A percentile compares a stretch with the other conserved stretches of the same genome.
Evolutionary conservation across 2,329 filamentous ascomycete genomes (phyloP).

Genomic region (Colletotrichum cereale): DNA sequence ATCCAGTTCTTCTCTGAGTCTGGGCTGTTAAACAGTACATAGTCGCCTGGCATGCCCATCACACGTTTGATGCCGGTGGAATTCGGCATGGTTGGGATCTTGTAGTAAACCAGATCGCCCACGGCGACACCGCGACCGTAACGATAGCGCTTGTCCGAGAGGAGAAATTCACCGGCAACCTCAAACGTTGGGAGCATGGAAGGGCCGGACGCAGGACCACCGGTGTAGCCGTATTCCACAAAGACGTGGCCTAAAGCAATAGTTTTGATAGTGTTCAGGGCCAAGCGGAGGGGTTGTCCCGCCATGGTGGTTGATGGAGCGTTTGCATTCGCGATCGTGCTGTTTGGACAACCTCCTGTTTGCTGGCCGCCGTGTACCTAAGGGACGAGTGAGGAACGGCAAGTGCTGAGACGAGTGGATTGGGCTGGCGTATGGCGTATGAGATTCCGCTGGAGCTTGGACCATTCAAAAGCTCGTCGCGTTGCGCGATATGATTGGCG

Average conservation of each 20-base stretch:
- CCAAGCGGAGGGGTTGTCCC: conserved; percentile 52
- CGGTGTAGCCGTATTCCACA: conserved; percentile 71
- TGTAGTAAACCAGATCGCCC: conserved; percentile 87
- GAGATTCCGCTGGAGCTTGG: conserved; percentile 33
- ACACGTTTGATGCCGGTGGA: conserved; percentile 82
- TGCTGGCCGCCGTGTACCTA: not conserved
- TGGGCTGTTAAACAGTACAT: conserved; percentile 75
- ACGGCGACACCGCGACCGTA: conserved; percentile 75
- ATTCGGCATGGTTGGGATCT: conserved; percentile 75
- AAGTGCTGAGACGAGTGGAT: conserved; percentile 6
- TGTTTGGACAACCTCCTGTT: not conserved
- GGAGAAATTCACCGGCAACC: conserved; percentile 74
- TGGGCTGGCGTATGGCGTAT: not conserved
- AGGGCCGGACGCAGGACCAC: conserved; percentile 74
- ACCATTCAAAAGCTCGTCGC: conserved; percentile 32
- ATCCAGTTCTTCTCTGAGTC: conserved; percentile 60
- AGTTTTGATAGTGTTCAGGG: conserved; percentile 60
- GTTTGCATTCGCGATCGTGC: not conserved
- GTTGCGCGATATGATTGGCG: conserved; percentile 32
- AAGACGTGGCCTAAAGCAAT: conserved; percentile 64
- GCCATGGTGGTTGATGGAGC: not conserved
- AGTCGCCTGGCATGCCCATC: conserved; percentile 80
- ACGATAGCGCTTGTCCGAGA: conserved; percentile 76
- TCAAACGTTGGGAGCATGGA: conserved; percentile 92
- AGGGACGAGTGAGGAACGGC: conserved; percentile 3